Evolutionary conservation across 805 yeast species (phyloP), one percentile per base, ranked within the genome.

Genomic region (Wickerhamomyces sydowiorum): DNA sequence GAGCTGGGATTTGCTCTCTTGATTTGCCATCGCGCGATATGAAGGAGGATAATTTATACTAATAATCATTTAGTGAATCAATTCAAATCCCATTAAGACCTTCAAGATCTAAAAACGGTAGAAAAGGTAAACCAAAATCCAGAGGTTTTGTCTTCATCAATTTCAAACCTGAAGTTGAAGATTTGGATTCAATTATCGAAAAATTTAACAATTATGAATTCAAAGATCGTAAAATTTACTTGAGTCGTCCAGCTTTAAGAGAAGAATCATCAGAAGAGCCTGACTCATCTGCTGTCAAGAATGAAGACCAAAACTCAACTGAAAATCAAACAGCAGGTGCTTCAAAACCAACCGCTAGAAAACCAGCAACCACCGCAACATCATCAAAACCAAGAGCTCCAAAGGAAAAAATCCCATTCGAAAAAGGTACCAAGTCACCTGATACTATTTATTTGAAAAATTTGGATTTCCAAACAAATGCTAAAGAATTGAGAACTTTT

Each of bases 81-180:
- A 70, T 78, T 37, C 76, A 75, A 41, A 67, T 78, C 47, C 84
- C 84, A 54, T 72, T 70, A 59, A 65, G 67, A 47, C 57, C 55
- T 45, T 43, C 52, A 49, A 56, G 51, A 44, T 57, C 53, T 42
- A 58, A 44, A 38, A 58, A 62, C 35, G 59, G 59, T 21, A 67
- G 63, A 35, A 64, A 62, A 37, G 56, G 68, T 45, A 60, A 45
- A 41, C 64, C 60, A 52, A 67, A 58, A 62, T 66, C 60, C 37
- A 58, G 73, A 67, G 85, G 86, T 32, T 78, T 75, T 52, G 84
- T 80, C 13, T 80, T 79, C 57, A 74, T 78, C 39, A 75, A 78
- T 45, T 76, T 76, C 51, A 69, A 60, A 34, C 50, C 62, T 37
- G 67, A 65, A 36, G 69, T 59, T 18, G 67, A 67, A 21, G 76